Evolutionary conservation across 2,329 filamentous ascomycete genomes (phyloP).

Genomic region (Phyllosticta citrichinensis): DNA sequence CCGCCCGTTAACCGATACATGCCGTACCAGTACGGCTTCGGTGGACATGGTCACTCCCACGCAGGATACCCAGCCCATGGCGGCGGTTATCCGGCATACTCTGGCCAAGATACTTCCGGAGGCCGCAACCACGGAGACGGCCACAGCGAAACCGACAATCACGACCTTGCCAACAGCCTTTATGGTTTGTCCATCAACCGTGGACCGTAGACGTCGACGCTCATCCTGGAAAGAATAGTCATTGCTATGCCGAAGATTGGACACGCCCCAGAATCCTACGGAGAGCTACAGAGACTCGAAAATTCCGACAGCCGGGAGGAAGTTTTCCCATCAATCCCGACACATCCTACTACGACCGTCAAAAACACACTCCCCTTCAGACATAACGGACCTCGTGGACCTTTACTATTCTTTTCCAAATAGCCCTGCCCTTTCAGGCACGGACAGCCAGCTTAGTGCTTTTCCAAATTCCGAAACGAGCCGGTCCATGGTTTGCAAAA

Average conservation of each 20-base stretch:
- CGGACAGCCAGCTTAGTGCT: too few species aligned
- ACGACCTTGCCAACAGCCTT: neutral
- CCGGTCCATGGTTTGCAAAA: too few species aligned
- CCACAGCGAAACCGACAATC: slow-evolving; percentile 1
- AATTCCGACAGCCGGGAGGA: too few species aligned
- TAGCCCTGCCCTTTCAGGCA: too few species aligned
- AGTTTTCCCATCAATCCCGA: too few species aligned
- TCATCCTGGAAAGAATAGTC: neutral
- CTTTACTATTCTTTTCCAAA: too few species aligned
- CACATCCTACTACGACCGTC: too few species aligned
- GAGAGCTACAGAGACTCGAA: too few species aligned
- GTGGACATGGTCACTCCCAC: neutral
- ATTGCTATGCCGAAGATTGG: neutral
- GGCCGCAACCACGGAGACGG: neutral
- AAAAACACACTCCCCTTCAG: too few species aligned
- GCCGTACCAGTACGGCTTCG: slow-evolving; percentile 2
- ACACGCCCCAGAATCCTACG: too few species aligned
- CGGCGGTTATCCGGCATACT: neutral
- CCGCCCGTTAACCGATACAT: slow-evolving; percentile 2
- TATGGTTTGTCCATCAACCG: neutral
- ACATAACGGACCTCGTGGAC: too few species aligned
- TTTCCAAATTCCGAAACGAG: too few species aligned
- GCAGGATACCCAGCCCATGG: neutral
- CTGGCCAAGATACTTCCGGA: neutral
- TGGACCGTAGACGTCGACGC: neutral